Evolutionary conservation across 2,329 filamentous ascomycete species (phyloP), one percentile per base, ranked within the genome.

Genomic region (Monilinia polystroma): DNA sequence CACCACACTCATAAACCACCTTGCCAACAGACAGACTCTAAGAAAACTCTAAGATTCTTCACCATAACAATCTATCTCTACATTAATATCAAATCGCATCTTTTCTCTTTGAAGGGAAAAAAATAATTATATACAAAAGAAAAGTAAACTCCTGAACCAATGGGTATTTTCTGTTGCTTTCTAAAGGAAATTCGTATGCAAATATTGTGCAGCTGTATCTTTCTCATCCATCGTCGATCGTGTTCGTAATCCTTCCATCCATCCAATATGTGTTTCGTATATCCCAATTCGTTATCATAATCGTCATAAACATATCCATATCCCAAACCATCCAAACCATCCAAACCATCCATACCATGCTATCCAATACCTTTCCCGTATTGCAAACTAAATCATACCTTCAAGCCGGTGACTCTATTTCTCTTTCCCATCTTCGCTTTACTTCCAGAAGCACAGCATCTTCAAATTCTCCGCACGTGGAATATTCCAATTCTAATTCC

Each of bases 101-200:
- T 35, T 45, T 26, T n/a, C 3, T 47, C 43, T 45, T 1, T 45
- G 29, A n/a, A n/a, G 35, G 10, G 12, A 14, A 4, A 23, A 41
- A 14, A 26, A 59, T 35, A 54, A 20, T 20, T 38, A 49, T 38
- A 60, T 49, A 35, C 20, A 60, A 23, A 60, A 20, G 20, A 16
- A 41, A 63, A 41, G 16, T 20, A 38, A 64, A 64, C 63, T 45
- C 63, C 63, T 47, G 35, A 35, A 38, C 41, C 52, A 57, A 35
- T 57, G 63, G 63, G 52, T 64, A 64, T 64, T 64, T 55, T 55
- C 43, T 57, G 53, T 35, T 60, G 29, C 29, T 60, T 60, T 38
- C 7, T 51, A 51, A 51, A 60, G 20, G 58, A 60, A 51, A 60
- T 51, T 60, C 58, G 58, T 51, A 26, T 51, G 45, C 58, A 38